phyloP scores from a whole-genome alignment of 2,329 filamentous ascomycete species.

The Clarireedia monteithiana region DNA sequence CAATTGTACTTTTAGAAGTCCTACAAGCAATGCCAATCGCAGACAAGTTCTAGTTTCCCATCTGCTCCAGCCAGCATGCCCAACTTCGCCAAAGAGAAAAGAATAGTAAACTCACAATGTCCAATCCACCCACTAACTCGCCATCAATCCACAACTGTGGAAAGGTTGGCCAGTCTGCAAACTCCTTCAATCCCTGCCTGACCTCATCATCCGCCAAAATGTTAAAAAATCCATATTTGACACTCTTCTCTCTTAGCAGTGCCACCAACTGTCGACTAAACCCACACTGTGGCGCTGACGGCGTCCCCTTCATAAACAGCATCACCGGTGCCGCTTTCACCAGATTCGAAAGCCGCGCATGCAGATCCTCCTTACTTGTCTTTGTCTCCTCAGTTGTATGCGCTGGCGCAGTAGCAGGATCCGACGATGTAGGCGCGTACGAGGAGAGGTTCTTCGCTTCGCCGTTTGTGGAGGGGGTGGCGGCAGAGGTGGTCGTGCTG shows the following conservation, averaged over 20 bases:
- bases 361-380: conserved; percentile 74
- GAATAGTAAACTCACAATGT: conserved; percentile 83
- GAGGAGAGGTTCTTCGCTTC: conserved; percentile 32
- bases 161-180: conserved; percentile 97
- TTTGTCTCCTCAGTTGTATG: conserved; percentile 37
- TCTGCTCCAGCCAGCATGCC: too few species aligned
- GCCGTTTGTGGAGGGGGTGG: conserved; percentile 29
- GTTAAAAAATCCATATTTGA: conserved; percentile 99
- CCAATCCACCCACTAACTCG: conserved; percentile 84
- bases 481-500: conserved; percentile 2
- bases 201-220: conserved; percentile 97
- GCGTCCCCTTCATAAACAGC: conserved; percentile 98
- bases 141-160: conserved; percentile 90
- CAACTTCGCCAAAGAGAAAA: background rate
- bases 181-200: conserved; percentile 91
- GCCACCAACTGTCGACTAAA: conserved; percentile 86
- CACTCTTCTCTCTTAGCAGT: conserved; percentile 77
- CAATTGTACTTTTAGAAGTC: background rate
- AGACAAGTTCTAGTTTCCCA: too few species aligned
- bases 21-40: background rate
- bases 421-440: conserved; percentile 16
- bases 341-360: conserved; percentile 71
- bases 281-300: conserved; percentile 78
- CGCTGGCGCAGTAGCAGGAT: conserved; percentile 21
- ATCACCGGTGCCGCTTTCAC: conserved; percentile 96